These are phyloP conservation scores for Lithohypha guttulata DNA, from an alignment of 2,329 filamentous ascomycete species.

Conservation along the genomic window DNA sequence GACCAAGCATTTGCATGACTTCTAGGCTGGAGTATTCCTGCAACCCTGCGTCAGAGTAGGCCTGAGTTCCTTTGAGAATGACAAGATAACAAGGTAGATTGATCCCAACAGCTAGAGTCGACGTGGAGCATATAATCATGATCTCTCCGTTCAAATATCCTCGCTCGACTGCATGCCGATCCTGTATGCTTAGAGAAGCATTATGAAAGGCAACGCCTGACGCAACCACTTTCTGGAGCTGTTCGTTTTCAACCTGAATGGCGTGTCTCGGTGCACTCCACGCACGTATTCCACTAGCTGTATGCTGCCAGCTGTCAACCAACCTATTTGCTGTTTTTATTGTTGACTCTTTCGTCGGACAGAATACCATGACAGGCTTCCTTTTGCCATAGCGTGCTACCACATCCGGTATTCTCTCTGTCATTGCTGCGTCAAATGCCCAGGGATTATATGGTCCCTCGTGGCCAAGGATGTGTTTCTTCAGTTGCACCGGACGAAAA, in stretches of 20 bases:
- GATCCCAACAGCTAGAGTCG: slow-evolving; percentile 71
- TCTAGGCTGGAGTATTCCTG: slow-evolving; percentile 73
- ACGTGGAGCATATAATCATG: slow-evolving; percentile 75
- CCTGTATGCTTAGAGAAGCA: slow-evolving; percentile 56
- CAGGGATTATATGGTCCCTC: slow-evolving; percentile 58
- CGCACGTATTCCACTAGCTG: slow-evolving; percentile 40
- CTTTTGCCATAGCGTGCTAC: slow-evolving; percentile 55
- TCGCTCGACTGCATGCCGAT: slow-evolving; percentile 56
- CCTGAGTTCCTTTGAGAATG: slow-evolving; percentile 67
- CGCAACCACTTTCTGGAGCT: slow-evolving; percentile 44
- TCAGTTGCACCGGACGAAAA: slow-evolving; percentile 65
- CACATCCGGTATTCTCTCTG: slow-evolving; percentile 53
- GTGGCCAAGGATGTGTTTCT: slow-evolving; percentile 68
- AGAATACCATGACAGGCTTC: slow-evolving; percentile 78
- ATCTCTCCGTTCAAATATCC: slow-evolving; percentile 61
- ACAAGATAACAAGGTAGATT: slow-evolving; percentile 78
- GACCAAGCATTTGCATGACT: slow-evolving; percentile 82
- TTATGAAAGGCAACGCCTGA: slow-evolving; percentile 73
- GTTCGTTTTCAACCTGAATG: slow-evolving; percentile 46
- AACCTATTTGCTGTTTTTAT: slow-evolving; percentile 57
- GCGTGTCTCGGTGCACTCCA: slow-evolving; percentile 51
- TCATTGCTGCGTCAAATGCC: slow-evolving; percentile 61
- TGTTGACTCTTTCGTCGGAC: slow-evolving; percentile 63
- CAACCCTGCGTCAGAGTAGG: slow-evolving; percentile 49
- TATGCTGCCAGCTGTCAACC: slow-evolving; percentile 52